These are phyloP conservation scores for Selaginella moellendorffii DNA, from an alignment of 75 land plant genomes.

Conservation along the genomic window DNA sequence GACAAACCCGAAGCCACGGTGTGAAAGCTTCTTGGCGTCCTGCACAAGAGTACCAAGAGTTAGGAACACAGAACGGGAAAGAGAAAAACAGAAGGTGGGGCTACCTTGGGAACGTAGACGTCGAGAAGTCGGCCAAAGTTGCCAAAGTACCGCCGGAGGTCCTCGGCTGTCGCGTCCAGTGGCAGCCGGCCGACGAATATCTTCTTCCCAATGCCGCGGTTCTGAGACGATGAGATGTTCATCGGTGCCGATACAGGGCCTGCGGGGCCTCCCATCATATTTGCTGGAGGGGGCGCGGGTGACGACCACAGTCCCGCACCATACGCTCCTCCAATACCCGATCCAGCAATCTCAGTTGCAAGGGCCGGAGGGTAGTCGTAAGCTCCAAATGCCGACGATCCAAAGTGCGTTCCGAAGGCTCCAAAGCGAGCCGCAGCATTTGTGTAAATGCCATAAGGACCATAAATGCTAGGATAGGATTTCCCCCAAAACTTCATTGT, in stretches of 20 bases:
- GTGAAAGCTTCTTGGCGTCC: constrained; percentile 89
- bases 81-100: too few relatives aligned
- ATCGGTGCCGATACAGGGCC: constrained; percentile 1
- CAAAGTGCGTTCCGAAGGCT: constrained; percentile 16
- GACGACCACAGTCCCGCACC: constrained; percentile 12
- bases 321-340: constrained; percentile 15
- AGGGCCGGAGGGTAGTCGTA: too few relatives aligned
- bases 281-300: constrained; percentile 7
- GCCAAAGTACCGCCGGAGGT: constrained; percentile 71
- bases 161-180: constrained; percentile 81
- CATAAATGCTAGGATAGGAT: constrained; percentile 27
- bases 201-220: constrained; percentile 56
- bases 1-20: constrained; percentile 97
- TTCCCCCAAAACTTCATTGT: background rate
- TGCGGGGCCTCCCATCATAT: constrained; percentile 18
- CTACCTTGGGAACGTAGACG: constrained; percentile 97
- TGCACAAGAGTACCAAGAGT: constrained; percentile 16
- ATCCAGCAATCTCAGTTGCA: too few relatives aligned
- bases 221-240: constrained; percentile 15
- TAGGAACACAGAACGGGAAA: too few relatives aligned
- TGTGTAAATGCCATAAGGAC: constrained; percentile 35
- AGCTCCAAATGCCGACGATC: constrained; percentile 14
- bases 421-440: constrained; percentile 20
- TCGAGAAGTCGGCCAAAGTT: constrained; percentile 86
- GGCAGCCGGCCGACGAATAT: constrained; percentile 96